Evolutionary conservation across 495 filamentous ascomycete genomes (phyloP).

Genomic region (Ramalina peruviana): DNA sequence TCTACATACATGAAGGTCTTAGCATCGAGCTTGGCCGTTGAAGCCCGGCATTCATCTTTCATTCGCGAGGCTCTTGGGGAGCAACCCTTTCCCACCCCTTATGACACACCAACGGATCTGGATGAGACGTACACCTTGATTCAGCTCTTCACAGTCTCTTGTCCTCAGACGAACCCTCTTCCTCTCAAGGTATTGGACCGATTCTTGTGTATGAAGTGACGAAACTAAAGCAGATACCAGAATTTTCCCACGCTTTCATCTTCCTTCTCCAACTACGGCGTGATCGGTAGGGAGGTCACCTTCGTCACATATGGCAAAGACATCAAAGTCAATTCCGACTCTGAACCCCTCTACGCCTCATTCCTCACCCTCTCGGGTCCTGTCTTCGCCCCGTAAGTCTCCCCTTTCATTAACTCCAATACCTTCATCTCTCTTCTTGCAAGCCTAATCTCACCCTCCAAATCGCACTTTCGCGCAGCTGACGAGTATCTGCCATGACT

Average conservation of each 20-base stretch:
- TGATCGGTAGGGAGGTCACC: conserved; percentile 5
- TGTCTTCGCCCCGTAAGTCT: conserved; percentile 15
- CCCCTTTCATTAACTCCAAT: background rate
- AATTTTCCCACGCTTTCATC: conserved; percentile 7
- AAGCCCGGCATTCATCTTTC: conserved; percentile 42
- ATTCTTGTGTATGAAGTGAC: conserved; percentile 13
- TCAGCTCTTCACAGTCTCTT: conserved; percentile 37
- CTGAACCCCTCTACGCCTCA: conserved; percentile 9
- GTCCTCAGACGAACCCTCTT: conserved; percentile 36
- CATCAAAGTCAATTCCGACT: conserved; percentile 8
- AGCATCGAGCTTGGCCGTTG: conserved; percentile 42
- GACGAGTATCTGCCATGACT: background rate
- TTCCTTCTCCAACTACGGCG: conserved; percentile 1
- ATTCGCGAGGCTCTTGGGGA: conserved; percentile 33
- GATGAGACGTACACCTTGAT: conserved; percentile 44
- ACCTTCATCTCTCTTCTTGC: background rate
- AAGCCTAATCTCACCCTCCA: background rate
- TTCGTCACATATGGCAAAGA: conserved; percentile 6
- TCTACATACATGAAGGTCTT: conserved; percentile 38
- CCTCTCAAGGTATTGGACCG: conserved; percentile 39
- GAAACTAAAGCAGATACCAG: background rate
- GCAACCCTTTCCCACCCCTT: conserved; percentile 35
- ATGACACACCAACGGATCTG: conserved; percentile 39
- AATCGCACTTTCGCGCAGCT: background rate
- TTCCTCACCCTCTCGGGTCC: conserved; percentile 23